These are phyloP conservation scores for Aspergillus persii DNA, from an alignment of 2,329 filamentous ascomycete species.

Conservation along the genomic window DNA sequence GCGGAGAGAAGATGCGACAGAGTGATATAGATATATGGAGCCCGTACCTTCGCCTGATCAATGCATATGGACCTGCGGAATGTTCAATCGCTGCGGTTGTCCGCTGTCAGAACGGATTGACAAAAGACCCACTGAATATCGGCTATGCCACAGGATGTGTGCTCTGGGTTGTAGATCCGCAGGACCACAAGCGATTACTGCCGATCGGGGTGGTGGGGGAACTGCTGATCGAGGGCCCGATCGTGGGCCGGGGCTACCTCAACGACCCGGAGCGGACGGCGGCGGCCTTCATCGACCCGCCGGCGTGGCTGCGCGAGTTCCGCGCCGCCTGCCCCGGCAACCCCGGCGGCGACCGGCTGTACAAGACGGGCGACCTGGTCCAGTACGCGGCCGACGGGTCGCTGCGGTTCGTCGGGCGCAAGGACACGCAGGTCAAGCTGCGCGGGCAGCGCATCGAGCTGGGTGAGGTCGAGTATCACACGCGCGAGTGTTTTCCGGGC, in stretches of 20 bases:
- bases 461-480: no score
- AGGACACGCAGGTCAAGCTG: no score
- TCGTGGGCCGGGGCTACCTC: slow-evolving; percentile 38
- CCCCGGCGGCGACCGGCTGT: slow-evolving; percentile 1
- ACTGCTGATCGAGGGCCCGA: slow-evolving; percentile 33
- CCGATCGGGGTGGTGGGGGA: slow-evolving; percentile 17
- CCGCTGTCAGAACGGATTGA: no score
- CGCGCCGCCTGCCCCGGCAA: slow-evolving; percentile 17
- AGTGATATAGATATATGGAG: slow-evolving; percentile 13
- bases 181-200: slow-evolving; percentile 1
- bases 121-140: neutral
- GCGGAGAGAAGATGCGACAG: slow-evolving; percentile 35
- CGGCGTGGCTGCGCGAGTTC: slow-evolving; percentile 9
- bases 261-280: slow-evolving; percentile 31
- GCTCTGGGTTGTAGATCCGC: slow-evolving; percentile 5
- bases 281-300: slow-evolving; percentile 21
- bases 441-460: no score
- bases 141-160: neutral
- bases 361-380: slow-evolving; percentile 19
- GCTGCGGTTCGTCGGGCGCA: slow-evolving; percentile 44
- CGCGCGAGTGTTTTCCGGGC: no score
- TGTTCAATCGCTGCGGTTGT: slow-evolving; percentile 3
- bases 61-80: slow-evolving; percentile 24
- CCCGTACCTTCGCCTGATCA: no score
- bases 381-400: slow-evolving; percentile 25